phyloP scores from a whole-genome alignment of 306 rosid genomes.

The Acacia melanoxylon region DNA sequence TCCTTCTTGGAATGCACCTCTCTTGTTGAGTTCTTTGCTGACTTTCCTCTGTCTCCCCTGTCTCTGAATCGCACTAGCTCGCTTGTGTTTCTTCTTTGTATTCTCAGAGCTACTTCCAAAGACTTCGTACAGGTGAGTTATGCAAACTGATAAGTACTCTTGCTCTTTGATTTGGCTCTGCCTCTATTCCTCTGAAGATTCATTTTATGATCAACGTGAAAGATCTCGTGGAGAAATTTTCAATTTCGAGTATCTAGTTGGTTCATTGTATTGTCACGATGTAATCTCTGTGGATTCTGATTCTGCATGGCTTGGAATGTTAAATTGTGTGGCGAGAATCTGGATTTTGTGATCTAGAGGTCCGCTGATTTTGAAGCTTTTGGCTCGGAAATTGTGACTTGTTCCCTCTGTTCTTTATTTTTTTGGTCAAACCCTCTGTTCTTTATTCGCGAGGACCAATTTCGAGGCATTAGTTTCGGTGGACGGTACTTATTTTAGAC shows the following conservation, averaged over 20 bases:
- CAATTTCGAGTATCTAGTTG: background rate
- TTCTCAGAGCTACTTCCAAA: background rate
- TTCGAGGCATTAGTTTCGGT: background rate
- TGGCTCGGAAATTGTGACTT: background rate
- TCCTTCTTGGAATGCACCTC: conserved; percentile 42
- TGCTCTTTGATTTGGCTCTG: background rate
- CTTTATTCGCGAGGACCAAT: background rate
- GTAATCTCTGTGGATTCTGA: background rate
- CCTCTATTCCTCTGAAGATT: background rate
- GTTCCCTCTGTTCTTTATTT: background rate
- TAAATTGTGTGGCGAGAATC: background rate
- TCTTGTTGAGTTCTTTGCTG: background rate
- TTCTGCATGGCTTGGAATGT: background rate
- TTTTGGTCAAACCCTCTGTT: too few relatives aligned
- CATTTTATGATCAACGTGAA: background rate
- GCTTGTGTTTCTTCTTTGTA: background rate
- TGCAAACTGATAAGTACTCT: background rate
- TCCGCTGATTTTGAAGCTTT: background rate
- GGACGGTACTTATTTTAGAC: background rate
- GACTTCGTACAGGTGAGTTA: background rate
- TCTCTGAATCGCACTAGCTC: background rate
- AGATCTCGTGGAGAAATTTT: background rate
- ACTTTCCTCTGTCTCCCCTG: background rate
- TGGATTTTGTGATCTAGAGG: background rate
- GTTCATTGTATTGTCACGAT: background rate